Evolutionary conservation across 2,329 filamentous ascomycete genomes (phyloP).

Genomic region (Exophiala oligosperma): DNA sequence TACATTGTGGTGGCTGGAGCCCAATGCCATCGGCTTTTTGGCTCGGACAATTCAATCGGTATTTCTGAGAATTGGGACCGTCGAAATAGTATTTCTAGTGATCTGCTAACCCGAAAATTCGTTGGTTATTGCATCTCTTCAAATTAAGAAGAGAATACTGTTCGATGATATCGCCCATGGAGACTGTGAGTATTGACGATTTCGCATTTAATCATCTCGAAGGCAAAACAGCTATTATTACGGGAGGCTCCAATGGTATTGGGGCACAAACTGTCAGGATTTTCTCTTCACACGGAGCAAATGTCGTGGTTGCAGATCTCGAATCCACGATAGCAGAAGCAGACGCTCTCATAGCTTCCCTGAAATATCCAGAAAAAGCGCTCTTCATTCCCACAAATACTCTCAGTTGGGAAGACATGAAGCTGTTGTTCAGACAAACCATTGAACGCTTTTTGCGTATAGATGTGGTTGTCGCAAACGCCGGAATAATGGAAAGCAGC

Average conservation of each 20-base stretch:
- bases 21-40: no score
- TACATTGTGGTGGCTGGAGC: no score
- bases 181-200: no score
- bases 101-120: no score
- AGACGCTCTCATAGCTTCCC: not conserved
- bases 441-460: slow-evolving; percentile 5
- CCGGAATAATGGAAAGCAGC: slow-evolving; percentile 14
- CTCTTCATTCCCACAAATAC: slow-evolving; percentile 10
- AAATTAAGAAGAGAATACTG: no score
- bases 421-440: slow-evolving; percentile 4
- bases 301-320: slow-evolving; percentile 13
- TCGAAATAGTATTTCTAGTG: no score
- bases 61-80: no score
- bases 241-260: slow-evolving; percentile 23
- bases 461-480: slow-evolving; percentile 16
- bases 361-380: not conserved
- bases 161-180: no score
- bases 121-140: no score
- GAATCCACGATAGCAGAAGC: not conserved
- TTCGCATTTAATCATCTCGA: not conserved
- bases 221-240: slow-evolving; percentile 5
- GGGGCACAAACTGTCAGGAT: slow-evolving; percentile 13
- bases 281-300: slow-evolving; percentile 2
- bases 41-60: no score
- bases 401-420: slow-evolving; percentile 5